Evolutionary conservation across 352 stramenopile species (phyloP).

Genomic region (Pythium dissotocum): DNA sequence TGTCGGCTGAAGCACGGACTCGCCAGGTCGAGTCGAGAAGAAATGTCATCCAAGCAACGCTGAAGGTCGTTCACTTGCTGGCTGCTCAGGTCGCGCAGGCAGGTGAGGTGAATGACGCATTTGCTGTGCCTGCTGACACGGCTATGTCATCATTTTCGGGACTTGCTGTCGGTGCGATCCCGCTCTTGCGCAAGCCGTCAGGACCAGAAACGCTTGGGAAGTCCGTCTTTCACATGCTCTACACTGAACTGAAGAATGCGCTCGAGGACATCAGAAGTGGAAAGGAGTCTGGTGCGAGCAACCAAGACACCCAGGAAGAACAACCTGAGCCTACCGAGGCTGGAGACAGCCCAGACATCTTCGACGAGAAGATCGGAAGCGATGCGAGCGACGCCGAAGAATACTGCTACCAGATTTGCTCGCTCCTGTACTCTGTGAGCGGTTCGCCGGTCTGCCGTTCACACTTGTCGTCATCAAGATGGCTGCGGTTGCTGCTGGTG

Average conservation of each 20-base stretch:
- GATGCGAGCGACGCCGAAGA: conserved; percentile 64
- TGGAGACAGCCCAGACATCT: conserved; percentile 23
- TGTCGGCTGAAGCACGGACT: conserved; percentile 38
- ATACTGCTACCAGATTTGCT: conserved; percentile 91
- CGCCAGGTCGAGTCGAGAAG: conserved; percentile 56
- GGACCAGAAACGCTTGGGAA: conserved; percentile 88
- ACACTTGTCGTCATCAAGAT: conserved; percentile 81
- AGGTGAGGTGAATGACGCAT: conserved; percentile 59
- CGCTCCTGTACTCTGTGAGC: conserved; percentile 86
- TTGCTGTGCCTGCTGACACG: conserved; percentile 56
- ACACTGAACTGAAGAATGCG: conserved; percentile 87
- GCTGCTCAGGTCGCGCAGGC: conserved; percentile 86
- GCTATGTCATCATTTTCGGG: conserved; percentile 36
- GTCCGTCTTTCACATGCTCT: conserved; percentile 91
- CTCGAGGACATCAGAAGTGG: conserved; percentile 67
- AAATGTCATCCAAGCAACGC: conserved; percentile 82
- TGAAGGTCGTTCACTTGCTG: conserved; percentile 88
- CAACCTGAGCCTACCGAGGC: conserved; percentile 35
- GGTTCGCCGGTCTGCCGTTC: conserved; percentile 77
- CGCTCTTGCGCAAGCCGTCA: conserved; percentile 79
- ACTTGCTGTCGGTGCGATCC: conserved; percentile 66
- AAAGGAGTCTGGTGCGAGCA: neutral
- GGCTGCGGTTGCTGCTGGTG: conserved; percentile 79
- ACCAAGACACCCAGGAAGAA: neutral
- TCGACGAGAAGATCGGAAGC: neutral